Evolutionary conservation across 176 grass and related monocot species (phyloP).

Genomic region (Microstegium vimineum): DNA sequence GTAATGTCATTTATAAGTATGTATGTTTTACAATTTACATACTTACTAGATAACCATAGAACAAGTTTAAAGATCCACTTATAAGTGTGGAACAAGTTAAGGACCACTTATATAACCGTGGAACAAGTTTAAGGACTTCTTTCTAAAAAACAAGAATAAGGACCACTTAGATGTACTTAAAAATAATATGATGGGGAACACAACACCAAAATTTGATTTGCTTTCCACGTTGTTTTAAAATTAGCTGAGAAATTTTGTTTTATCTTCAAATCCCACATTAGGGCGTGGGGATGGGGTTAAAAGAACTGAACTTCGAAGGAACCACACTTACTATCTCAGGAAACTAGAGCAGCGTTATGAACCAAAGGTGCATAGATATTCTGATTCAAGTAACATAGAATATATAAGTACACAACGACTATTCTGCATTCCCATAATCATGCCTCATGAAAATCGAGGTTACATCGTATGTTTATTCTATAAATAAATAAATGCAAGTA

Average conservation of each 20-base stretch:
- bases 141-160: no score
- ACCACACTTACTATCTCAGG: neutral
- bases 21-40: no score
- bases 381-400: neutral
- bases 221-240: no score
- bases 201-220: no score
- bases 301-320: neutral
- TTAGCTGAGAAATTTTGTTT: neutral
- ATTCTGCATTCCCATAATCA: neutral
- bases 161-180: no score
- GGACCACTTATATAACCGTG: no score
- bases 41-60: no score
- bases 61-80: no score
- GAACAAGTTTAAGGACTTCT: no score
- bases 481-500: neutral
- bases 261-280: neutral
- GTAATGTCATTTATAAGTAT: no score
- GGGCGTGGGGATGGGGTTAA: neutral
- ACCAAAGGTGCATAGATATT: neutral
- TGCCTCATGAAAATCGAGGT: conserved; percentile 6
- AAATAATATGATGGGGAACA: no score
- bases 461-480: neutral
- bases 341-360: neutral
- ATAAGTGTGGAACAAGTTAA: no score
- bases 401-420: neutral